Base-by-base conservation (phyloP, 2,329 filamentous ascomycete species). In the Penicillium sp. region DNA sequence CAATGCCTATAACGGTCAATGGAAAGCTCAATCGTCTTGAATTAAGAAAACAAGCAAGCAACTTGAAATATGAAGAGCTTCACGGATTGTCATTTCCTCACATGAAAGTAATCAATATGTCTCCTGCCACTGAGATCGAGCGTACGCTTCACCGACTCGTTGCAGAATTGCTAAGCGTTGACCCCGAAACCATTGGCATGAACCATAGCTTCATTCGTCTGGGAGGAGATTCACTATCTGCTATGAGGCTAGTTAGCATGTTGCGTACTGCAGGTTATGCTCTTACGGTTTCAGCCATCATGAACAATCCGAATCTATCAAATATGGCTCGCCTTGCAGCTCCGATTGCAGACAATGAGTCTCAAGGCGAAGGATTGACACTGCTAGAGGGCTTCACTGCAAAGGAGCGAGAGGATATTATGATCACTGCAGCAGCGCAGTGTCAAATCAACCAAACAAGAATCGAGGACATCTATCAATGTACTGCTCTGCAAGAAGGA, bases 231-330 rank as follows among this genome's bases (percentile, higher is more conserved):
- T 74, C 71, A 2, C 74, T 76, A 43, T 72, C 71, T 47, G 73
- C 74, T 1, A 77, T 77, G 74, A 71, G 72, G 52, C 68, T 74
- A 23, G 66, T 74, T 52, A 67, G 67, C 3, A 68, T 72, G 40
- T 73, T 70, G 46, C 70, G 71, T 4, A 20, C 20, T 9, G 40
- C 26, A 20, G 51, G 51, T 3, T 18, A 79, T 42, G 58, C 62
- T 0, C 59, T 82, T 48, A 75, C 73, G 0, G 79, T 82, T 1
- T 75, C 78, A 1, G 74, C 80, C 28, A 76, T 81, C 55, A 81
- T 82, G 69, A 68, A 71, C 51, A 58, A 72, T 61, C 47, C 20
- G 9, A 49, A 8, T 8, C 47, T 49, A 16, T 28, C 47, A 18
- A n/a, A 18, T 18, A 12, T 47, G 43, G 20, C 43, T 21, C 43